Evolutionary conservation across 371 early-diverging fungal species (phyloP).

Genomic region (Smittium culicis): DNA sequence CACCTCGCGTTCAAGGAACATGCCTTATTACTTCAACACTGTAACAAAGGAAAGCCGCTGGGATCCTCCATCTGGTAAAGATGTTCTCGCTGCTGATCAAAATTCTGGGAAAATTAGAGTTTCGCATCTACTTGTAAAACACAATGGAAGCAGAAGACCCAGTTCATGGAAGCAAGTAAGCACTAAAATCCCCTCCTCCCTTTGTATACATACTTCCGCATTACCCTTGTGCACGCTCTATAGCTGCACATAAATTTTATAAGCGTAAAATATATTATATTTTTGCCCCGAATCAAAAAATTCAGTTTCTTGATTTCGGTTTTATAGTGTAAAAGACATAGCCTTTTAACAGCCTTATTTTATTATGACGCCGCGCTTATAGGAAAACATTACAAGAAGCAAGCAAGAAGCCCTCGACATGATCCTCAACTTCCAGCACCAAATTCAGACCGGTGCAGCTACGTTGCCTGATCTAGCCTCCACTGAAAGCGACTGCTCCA

Average conservation of each 20-base stretch:
- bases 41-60: conserved; percentile 65
- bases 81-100: conserved; percentile 62
- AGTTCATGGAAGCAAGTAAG: conserved; percentile 68
- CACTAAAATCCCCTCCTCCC: no score
- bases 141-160: conserved; percentile 69
- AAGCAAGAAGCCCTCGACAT: conserved; percentile 71
- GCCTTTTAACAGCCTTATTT: no score
- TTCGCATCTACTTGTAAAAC: conserved; percentile 85
- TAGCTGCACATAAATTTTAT: no score
- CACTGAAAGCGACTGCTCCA: conserved; percentile 72
- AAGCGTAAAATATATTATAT: no score
- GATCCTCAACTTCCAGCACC: conserved; percentile 39
- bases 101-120: conserved; percentile 46
- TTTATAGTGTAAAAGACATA: no score
- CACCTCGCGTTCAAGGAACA: conserved; percentile 48
- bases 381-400: conserved; percentile 57
- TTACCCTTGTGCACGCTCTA: no score
- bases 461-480: conserved; percentile 54
- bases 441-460: conserved; percentile 45
- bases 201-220: no score
- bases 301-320: no score
- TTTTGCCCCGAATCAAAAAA: no score
- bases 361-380: background rate
- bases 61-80: conserved; percentile 49
- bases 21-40: conserved; percentile 76